phyloP scores from a whole-genome alignment of 495 filamentous ascomycete genomes.

The Aspergillus incahuasiensis region DNA sequence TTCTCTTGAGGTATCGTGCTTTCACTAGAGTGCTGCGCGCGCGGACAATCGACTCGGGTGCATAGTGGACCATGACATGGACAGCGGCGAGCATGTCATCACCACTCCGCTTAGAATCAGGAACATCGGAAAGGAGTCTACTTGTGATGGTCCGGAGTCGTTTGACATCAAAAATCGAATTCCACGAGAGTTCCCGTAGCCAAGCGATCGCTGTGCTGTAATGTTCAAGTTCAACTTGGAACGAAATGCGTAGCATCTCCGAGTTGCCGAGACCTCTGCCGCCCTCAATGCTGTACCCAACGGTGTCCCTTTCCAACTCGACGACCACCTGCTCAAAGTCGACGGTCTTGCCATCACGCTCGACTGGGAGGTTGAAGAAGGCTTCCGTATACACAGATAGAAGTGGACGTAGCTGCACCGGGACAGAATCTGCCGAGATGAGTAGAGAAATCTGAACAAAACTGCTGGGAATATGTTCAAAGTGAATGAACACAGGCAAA shows the following conservation, averaged over 20 bases:
- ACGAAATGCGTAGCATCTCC: slow-evolving; percentile 73
- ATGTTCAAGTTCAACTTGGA: slow-evolving; percentile 84
- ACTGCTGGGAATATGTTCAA: slow-evolving; percentile 83
- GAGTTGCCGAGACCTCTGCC: slow-evolving; percentile 65
- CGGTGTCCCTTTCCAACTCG: slow-evolving; percentile 84
- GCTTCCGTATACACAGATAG: slow-evolving; percentile 80
- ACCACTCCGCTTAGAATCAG: slow-evolving; percentile 86
- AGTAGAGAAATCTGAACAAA: slow-evolving; percentile 81
- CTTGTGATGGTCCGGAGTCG: slow-evolving; percentile 79
- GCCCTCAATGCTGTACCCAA: slow-evolving; percentile 68
- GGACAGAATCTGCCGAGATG: slow-evolving; percentile 68
- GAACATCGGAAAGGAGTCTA: slow-evolving; percentile 86
- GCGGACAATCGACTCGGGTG: slow-evolving; percentile 64
- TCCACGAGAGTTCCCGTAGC: slow-evolving; percentile 80
- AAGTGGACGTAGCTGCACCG: slow-evolving; percentile 72
- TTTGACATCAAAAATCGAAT: slow-evolving; percentile 78
- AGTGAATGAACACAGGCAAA: slow-evolving; percentile 88
- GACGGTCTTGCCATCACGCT: slow-evolving; percentile 68
- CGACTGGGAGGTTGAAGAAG: slow-evolving; percentile 89
- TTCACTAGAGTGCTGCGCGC: slow-evolving; percentile 82
- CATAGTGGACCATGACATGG: slow-evolving; percentile 73
- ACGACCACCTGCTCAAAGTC: slow-evolving; percentile 90
- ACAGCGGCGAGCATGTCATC: slow-evolving; percentile 65
- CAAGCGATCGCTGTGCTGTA: slow-evolving; percentile 79
- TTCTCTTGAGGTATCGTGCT: slow-evolving; percentile 78